phyloP scores from a whole-genome alignment of 192 early-diverging fungal species.

The Dimargaris xerosporica region DNA sequence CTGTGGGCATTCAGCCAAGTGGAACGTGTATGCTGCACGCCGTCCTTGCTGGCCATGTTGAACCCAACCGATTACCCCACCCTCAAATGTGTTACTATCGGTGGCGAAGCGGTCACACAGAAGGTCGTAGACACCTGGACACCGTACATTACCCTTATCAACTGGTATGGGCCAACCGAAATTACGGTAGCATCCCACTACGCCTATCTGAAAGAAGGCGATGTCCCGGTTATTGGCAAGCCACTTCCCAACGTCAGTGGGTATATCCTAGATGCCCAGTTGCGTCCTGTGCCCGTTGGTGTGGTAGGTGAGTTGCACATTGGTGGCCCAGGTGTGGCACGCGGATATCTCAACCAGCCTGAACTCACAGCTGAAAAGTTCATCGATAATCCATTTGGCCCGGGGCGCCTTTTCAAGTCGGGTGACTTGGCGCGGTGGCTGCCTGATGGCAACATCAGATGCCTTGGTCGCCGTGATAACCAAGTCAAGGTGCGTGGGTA shows the following conservation, averaged over 20 bases:
- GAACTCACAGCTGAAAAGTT: conserved; percentile 21
- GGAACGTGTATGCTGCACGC: neutral
- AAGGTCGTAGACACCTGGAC: neutral
- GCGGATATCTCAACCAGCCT: conserved; percentile 22
- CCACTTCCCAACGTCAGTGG: conserved; percentile 13
- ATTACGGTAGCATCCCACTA: neutral
- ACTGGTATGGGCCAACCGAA: conserved; percentile 8
- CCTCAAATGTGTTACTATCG: neutral
- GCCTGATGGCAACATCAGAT: conserved; percentile 17
- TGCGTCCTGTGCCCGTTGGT: conserved; percentile 18
- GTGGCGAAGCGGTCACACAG: neutral
- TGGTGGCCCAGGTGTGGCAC: conserved; percentile 17
- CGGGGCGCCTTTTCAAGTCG: conserved; percentile 17
- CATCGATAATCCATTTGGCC: conserved; percentile 22
- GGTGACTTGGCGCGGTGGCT: conserved; percentile 20
- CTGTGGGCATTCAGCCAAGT: neutral
- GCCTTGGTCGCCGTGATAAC: conserved; percentile 18
- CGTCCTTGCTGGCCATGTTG: neutral
- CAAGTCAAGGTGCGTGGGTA: conserved; percentile 25
- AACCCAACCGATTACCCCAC: neutral
- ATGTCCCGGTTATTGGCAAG: conserved; percentile 14
- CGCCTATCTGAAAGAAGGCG: neutral
- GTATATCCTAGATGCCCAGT: conserved; percentile 19
- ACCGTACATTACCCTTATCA: neutral
- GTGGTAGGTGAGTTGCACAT: conserved; percentile 23